Conservation (phyloP, 805 yeast species). For the Starmera caribaea region DNA sequence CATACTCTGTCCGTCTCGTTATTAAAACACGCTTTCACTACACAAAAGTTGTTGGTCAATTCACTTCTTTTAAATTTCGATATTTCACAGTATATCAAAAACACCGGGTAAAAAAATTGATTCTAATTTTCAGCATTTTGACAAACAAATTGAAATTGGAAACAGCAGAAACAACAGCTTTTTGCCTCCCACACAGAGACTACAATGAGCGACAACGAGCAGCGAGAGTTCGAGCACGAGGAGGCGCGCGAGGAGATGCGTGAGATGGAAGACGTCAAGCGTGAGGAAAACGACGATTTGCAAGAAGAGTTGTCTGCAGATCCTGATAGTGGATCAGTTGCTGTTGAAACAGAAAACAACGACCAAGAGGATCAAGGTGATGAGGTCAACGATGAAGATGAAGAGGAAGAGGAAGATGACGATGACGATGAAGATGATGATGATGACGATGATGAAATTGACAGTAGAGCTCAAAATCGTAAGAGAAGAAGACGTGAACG, state of each 20-base stretch:
- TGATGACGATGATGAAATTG: slow-evolving; percentile 53
- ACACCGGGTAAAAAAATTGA: too few relatives aligned
- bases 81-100: too few relatives aligned
- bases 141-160: neutral
- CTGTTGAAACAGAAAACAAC: slow-evolving; percentile 5
- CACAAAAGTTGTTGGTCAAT: too few relatives aligned
- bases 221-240: slow-evolving; percentile 12
- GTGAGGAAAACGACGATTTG: slow-evolving; percentile 16
- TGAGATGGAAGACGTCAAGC: slow-evolving; percentile 13
- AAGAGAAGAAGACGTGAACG: slow-evolving; percentile 39
- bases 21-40: too few relatives aligned
- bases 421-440: slow-evolving; percentile 41
- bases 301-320: slow-evolving; percentile 7
- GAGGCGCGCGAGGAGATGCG: slow-evolving; percentile 14
- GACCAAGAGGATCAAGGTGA: slow-evolving; percentile 9
- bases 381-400: slow-evolving; percentile 21
- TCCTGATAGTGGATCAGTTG: slow-evolving; percentile 1
- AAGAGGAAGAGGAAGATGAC: slow-evolving; percentile 28
- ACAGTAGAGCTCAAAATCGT: slow-evolving; percentile 34
- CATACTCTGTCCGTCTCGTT: too few relatives aligned
- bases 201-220: slow-evolving; percentile 14
- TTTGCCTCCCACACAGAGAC: neutral
- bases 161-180: neutral
- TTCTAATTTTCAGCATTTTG: neutral
- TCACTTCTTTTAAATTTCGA: too few relatives aligned